Evolutionary conservation across 306 rosid genomes (phyloP).

Genomic region (Rosa lucieae): DNA sequence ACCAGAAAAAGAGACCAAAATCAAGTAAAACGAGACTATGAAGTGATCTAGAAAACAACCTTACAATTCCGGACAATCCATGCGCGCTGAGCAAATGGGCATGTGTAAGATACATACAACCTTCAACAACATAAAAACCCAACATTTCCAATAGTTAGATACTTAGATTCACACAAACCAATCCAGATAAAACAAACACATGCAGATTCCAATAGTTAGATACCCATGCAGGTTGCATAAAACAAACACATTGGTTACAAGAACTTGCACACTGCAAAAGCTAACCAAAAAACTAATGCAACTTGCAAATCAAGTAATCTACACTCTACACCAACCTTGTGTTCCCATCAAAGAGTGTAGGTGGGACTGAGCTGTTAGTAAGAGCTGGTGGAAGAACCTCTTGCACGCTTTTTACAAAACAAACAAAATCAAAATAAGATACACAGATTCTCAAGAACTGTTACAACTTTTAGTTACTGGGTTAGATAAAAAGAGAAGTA

Average conservation of each 20-base stretch:
- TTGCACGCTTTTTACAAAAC: conserved; percentile 34
- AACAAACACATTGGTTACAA: conserved; percentile 8
- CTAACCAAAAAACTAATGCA: background rate
- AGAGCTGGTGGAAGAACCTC: conserved; percentile 63
- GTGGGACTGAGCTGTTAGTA: conserved; percentile 67
- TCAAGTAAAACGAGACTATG: conserved; percentile 8
- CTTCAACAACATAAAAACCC: conserved; percentile 39
- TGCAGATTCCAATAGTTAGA: too few species aligned
- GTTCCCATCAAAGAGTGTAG: conserved; percentile 70
- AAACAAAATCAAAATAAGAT: background rate
- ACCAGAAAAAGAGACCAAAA: background rate
- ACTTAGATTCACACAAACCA: conserved; percentile 14
- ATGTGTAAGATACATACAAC: conserved; percentile 70
- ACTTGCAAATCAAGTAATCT: background rate
- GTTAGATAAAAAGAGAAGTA: background rate
- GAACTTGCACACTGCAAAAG: background rate
- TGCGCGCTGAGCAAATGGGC: conserved; percentile 86
- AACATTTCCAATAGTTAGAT: conserved; percentile 21
- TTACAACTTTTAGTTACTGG: background rate
- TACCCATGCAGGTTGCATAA: background rate
- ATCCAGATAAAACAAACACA: conserved; percentile 18
- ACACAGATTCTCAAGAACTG: background rate
- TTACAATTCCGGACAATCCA: conserved; percentile 84
- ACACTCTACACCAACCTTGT: conserved; percentile 51
- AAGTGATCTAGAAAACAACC: conserved; percentile 41